Evolutionary conservation across 805 yeast species (phyloP).

Genomic region (Candida morakotiae): DNA sequence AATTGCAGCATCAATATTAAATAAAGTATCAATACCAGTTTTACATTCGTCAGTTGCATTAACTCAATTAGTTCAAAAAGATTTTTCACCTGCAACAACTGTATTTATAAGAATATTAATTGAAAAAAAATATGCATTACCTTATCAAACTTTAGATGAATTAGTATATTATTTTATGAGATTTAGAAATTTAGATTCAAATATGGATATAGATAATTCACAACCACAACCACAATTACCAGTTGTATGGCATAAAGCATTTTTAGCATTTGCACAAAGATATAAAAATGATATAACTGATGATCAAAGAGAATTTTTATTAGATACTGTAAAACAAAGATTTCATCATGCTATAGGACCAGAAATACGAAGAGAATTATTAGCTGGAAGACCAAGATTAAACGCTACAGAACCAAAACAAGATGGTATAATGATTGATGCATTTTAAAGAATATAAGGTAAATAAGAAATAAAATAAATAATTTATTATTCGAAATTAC

Average conservation of each 20-base stretch:
- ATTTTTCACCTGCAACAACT: slow-evolving; percentile 83
- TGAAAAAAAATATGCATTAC: slow-evolving; percentile 94
- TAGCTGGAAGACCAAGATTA: slow-evolving; percentile 74
- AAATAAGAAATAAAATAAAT: not conserved
- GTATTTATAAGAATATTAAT: slow-evolving; percentile 84
- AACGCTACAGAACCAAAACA: slow-evolving; percentile 14
- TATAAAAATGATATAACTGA: slow-evolving; percentile 98
- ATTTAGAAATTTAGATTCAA: slow-evolving; percentile 60
- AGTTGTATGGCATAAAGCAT: slow-evolving; percentile 96
- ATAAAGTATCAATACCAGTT: slow-evolving; percentile 89
- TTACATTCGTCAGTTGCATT: slow-evolving; percentile 95
- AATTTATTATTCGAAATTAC: not conserved
- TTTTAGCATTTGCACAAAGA: slow-evolving; percentile 89
- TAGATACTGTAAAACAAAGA: slow-evolving; percentile 88
- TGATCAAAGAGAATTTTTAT: slow-evolving; percentile 91
- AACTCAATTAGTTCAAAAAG: slow-evolving; percentile 72
- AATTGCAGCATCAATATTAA: slow-evolving; percentile 86
- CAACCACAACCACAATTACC: slow-evolving; percentile 63
- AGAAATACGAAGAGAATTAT: slow-evolving; percentile 87
- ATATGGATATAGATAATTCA: slow-evolving; percentile 32
- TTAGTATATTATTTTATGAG: slow-evolving; percentile 91
- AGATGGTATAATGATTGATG: slow-evolving; percentile 38
- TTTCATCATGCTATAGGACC: slow-evolving; percentile 87
- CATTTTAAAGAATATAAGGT: slow-evolving; percentile 17
- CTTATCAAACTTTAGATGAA: slow-evolving; percentile 93